Base-by-base conservation (phyloP, 768 basidiomycete species). In the Podaxis sp. region DNA sequence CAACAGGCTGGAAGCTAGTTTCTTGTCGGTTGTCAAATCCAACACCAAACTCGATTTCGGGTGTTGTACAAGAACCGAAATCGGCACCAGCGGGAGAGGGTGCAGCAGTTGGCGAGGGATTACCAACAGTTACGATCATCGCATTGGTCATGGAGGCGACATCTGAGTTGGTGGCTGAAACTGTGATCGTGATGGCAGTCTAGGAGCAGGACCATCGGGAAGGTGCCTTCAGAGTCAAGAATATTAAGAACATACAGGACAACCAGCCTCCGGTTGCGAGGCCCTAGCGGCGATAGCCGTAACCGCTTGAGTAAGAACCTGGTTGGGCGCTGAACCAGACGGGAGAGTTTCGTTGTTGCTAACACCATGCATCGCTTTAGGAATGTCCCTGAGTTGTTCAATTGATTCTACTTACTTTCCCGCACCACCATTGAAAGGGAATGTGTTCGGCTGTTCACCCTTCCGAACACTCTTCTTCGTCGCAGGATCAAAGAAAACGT, bases 21-120 rank as follows among this genome's bases (percentile, higher is more conserved):
- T 87, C 86, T 65, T 75, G 82, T 62, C 86, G 77, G 67, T 74
- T 73, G 64, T 87, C 85, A 66, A 88, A 85, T 40, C 83, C 84
- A 33, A 67, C 73, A 51, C 76, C 85, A 66, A 88, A 88, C 66
- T 81, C 77, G 63, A 88, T 85, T 72, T 85, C 72, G 13, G 86
- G 85, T 12, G 82, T 74, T 3, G 81, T 74, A 75, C 85, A 87
- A 24, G 70, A 76, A 38, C 85, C 85, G 63, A 88, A 87, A 73
- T 84, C 67, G 15, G 73, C 77, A 63, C 62, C 37, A 5, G 67
- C 50, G n/a, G 72, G 37, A 12, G 69, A 66, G 9, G 67, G 49
- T 8, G 68, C 49, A 43, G 71, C 49, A 43, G 68, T 62, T 49
- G 64, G 61, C 27, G 72, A 55, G 38, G 67, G 63, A 46, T 64